Evolutionary conservation across 345 rosid genomes (phyloP).

Genomic region (Sisymbrium altissimum): DNA sequence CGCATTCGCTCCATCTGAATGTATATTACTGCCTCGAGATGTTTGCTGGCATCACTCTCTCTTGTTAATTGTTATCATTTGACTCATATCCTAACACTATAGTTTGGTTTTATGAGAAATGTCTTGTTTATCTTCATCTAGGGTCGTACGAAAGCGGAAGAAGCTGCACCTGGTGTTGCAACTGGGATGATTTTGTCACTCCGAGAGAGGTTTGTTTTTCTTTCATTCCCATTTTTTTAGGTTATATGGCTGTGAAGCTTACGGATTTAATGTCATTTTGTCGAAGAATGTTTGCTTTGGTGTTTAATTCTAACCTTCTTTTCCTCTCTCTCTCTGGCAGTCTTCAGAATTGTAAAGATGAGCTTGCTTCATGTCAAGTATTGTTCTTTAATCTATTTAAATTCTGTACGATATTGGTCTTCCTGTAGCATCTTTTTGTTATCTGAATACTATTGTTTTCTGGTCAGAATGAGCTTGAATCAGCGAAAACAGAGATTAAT

Average conservation of each 20-base stretch:
- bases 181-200: constrained; percentile 84
- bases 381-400: constrained; percentile 26
- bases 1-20: background rate
- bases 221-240: background rate
- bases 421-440: background rate
- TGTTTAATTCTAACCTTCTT: constrained; percentile 6
- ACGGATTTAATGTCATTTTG: background rate
- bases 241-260: background rate
- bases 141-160: constrained; percentile 66
- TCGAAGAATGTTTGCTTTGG: background rate
- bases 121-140: constrained; percentile 17
- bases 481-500: constrained; percentile 69
- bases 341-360: constrained; percentile 68
- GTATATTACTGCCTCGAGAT: background rate
- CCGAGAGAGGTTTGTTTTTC: constrained; percentile 68
- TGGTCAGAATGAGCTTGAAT: constrained; percentile 67
- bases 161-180: constrained; percentile 73
- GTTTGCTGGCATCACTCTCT: background rate
- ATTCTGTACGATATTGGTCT: background rate
- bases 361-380: constrained; percentile 77
- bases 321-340: constrained; percentile 43
- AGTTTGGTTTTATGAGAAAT: background rate
- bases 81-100: no score
- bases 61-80: background rate
- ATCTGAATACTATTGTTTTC: background rate